Evolutionary conservation across 768 basidiomycete genomes (phyloP).

Genomic region (Mycena haematopus): DNA sequence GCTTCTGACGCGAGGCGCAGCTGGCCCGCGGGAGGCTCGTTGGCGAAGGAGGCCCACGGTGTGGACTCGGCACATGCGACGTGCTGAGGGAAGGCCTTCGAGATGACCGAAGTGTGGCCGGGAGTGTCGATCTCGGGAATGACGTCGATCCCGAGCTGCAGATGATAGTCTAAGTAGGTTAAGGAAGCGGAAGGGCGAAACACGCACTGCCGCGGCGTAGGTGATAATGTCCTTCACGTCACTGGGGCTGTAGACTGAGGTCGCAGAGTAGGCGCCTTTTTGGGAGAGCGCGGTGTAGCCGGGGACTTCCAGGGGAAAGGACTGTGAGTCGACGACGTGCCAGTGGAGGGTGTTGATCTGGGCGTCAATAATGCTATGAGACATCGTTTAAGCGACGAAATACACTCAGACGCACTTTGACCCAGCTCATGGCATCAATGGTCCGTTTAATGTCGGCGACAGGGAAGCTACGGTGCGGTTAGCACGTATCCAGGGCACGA

Average conservation of each 20-base stretch:
- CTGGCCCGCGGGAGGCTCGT: constrained; percentile 70
- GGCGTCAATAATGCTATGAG: background rate
- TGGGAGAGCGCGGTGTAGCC: constrained; percentile 63
- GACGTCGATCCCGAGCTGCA: constrained; percentile 61
- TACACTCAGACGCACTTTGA: constrained; percentile 41
- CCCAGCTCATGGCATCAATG: constrained; percentile 58
- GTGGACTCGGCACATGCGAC: constrained; percentile 55
- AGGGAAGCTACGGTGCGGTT: constrained; percentile 37
- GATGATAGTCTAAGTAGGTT: background rate
- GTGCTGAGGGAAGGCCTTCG: constrained; percentile 57
- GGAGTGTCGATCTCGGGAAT: constrained; percentile 70
- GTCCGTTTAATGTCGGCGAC: constrained; percentile 52
- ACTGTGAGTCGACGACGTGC: constrained; percentile 85
- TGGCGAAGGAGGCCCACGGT: constrained; percentile 54
- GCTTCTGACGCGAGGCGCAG: constrained; percentile 57
- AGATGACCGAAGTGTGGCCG: constrained; percentile 65
- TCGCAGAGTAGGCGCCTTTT: constrained; percentile 71
- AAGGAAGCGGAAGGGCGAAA: constrained; percentile 8
- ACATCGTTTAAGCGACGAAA: background rate
- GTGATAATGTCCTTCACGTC: constrained; percentile 66
- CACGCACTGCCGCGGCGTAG: constrained; percentile 74
- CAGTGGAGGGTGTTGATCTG: constrained; percentile 83
- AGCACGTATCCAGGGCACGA: background rate
- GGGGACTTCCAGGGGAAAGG: constrained; percentile 70
- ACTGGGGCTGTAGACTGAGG: constrained; percentile 55